phyloP scores from a whole-genome alignment of 2,329 filamentous ascomycete genomes.

The Cordyceps militaris region DNA sequence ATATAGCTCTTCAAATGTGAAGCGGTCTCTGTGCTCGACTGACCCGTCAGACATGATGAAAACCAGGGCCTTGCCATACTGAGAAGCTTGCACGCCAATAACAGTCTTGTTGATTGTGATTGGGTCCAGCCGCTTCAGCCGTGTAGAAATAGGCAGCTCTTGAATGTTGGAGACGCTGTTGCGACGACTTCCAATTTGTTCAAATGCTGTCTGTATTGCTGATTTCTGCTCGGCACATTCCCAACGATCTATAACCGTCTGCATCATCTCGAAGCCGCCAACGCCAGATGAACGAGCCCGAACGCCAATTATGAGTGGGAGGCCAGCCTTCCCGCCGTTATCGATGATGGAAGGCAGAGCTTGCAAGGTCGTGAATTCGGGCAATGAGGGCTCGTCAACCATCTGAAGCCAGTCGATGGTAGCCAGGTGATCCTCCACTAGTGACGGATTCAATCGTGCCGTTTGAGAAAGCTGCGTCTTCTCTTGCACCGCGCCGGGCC shows the following conservation, averaged over 20 bases:
- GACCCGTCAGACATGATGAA: constrained; percentile 74
- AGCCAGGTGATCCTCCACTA: constrained; percentile 50
- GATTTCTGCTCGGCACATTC: constrained; percentile 64
- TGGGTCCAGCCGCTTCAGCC: constrained; percentile 60
- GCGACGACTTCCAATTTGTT: constrained; percentile 61
- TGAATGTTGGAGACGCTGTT: constrained; percentile 35
- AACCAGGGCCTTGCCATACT: constrained; percentile 64
- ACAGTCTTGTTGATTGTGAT: constrained; percentile 64
- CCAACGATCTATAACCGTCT: constrained; percentile 78
- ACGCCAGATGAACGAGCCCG: constrained; percentile 54
- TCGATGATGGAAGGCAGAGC: constrained; percentile 63
- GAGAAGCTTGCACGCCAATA: constrained; percentile 59
- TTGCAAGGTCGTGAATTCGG: constrained; percentile 66
- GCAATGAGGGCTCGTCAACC: constrained; percentile 45
- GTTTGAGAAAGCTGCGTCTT: constrained; percentile 42
- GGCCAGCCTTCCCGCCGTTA: constrained; percentile 45
- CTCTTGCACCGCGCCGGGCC: constrained; percentile 43
- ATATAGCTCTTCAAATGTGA: constrained; percentile 62
- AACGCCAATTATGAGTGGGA: constrained; percentile 63
- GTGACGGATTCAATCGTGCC: constrained; percentile 42
- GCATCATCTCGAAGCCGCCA: constrained; percentile 54
- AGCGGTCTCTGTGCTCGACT: constrained; percentile 71
- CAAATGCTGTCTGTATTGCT: constrained; percentile 66
- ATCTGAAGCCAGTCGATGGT: constrained; percentile 50
- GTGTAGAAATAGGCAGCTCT: constrained; percentile 26